Percentiles rank a stretch among this genome's conserved stretches.
Conservation (phyloP, 2,329 filamentous ascomycete species). For the Harringtonia aguacate region DNA sequence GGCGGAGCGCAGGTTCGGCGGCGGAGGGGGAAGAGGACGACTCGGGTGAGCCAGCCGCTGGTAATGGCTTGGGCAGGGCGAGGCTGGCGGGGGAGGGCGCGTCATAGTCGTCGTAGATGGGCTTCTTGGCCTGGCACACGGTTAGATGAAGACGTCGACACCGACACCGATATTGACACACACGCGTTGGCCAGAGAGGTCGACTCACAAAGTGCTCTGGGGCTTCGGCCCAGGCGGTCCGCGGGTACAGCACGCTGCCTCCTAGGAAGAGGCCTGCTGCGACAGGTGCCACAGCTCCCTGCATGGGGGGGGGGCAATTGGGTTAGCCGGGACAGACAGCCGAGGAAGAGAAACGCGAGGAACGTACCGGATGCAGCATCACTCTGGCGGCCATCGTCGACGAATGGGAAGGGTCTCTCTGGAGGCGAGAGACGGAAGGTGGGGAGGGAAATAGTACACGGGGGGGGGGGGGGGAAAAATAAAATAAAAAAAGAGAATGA, state of each 20-base stretch:
- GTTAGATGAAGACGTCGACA: no score
- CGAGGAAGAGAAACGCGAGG: background rate
- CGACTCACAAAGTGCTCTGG: constrained; percentile 18
- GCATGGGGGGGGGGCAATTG: no score
- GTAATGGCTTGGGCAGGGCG: constrained; percentile 9
- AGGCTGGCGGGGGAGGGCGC: constrained; percentile 14
- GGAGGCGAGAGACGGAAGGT: background rate
- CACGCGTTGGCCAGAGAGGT: background rate
- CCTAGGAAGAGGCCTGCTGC: constrained; percentile 39
- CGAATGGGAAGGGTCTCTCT: background rate
- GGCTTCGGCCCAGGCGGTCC: constrained; percentile 40
- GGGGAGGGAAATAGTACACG: no score
- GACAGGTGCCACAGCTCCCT: constrained; percentile 44
- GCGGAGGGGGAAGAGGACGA: constrained; percentile 8
- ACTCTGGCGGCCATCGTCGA: constrained; percentile 48
- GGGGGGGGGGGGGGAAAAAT: background rate
- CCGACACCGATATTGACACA: no score
- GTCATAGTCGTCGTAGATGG: constrained; percentile 71
- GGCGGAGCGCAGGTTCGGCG: constrained; percentile 18
- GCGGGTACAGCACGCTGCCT: constrained; percentile 35
- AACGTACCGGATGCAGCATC: constrained; percentile 43
- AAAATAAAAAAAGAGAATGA: background rate
- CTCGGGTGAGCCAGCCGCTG: constrained; percentile 5
- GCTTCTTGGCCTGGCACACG: constrained; percentile 42
- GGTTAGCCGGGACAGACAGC: background rate